phyloP scores from a whole-genome alignment of 2,329 filamentous ascomycete species.

The Fusarium veterinarium region DNA sequence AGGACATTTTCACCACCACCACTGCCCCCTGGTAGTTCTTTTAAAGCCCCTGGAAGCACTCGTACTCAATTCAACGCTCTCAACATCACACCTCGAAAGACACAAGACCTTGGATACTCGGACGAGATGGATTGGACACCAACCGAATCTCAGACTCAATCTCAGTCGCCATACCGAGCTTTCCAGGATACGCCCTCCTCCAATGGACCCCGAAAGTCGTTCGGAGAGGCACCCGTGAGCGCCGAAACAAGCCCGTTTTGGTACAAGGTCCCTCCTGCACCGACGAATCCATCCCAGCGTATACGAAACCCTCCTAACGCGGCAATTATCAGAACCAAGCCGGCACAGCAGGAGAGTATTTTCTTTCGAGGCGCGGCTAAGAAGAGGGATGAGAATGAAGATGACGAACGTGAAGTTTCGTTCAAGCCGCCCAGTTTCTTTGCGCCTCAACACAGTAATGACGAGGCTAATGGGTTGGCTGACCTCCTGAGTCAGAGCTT shows the following conservation, averaged over 20 bases:
- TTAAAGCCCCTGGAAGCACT: conserved; percentile 15
- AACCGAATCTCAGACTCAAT: conserved; percentile 59
- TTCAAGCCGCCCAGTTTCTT: conserved; percentile 73
- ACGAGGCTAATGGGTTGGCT: conserved; percentile 57
- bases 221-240: conserved; percentile 59
- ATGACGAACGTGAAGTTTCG: conserved; percentile 48
- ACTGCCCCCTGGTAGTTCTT: conserved; percentile 29
- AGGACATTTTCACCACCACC: conserved; percentile 32
- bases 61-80: conserved; percentile 23
- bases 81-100: conserved; percentile 28
- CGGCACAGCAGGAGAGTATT: conserved; percentile 58
- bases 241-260: conserved; percentile 69
- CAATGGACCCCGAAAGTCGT: conserved; percentile 55
- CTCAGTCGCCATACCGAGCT: conserved; percentile 57
- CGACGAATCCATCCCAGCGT: conserved; percentile 72
- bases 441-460: conserved; percentile 56
- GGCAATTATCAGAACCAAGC: conserved; percentile 62
- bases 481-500: conserved; percentile 60
- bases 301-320: conserved; percentile 71
- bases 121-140: conserved; percentile 83
- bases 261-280: conserved; percentile 76
- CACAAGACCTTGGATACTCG: conserved; percentile 51
- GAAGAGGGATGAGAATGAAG: conserved; percentile 2
- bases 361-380: conserved; percentile 59
- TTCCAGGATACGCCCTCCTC: conserved; percentile 60